phyloP scores from a whole-genome alignment of 2,329 filamentous ascomycete genomes.

The Penicillium sp. region DNA sequence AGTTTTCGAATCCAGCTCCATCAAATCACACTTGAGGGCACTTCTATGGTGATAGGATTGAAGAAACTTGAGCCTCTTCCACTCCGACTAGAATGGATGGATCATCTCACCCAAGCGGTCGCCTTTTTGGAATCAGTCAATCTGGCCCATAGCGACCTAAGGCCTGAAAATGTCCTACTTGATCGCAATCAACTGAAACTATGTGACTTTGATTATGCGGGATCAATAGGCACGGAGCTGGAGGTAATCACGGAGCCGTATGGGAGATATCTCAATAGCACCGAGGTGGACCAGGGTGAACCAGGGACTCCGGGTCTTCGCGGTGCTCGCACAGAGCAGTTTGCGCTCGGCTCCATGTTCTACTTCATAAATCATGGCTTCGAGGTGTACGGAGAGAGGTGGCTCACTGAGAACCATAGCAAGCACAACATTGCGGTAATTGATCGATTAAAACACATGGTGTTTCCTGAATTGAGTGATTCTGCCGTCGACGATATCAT shows the following conservation, averaged over 20 bases:
- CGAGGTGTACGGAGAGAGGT: too few species aligned
- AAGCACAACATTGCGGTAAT: too few species aligned
- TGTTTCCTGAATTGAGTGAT: too few species aligned
- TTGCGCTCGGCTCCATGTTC: too few species aligned
- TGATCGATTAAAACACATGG: too few species aligned
- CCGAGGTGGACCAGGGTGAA: background rate
- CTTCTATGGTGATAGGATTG: too few species aligned
- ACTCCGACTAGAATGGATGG: conserved; percentile 34
- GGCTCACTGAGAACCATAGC: too few species aligned
- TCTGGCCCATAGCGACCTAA: conserved; percentile 34
- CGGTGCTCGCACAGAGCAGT: background rate
- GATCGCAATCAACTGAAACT: conserved; percentile 23
- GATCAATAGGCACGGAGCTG: background rate
- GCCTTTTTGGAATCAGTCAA: conserved; percentile 36
- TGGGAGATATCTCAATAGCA: background rate
- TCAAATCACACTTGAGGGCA: too few species aligned
- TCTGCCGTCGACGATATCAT: too few species aligned
- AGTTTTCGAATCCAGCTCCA: background rate
- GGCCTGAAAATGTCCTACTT: conserved; percentile 34
- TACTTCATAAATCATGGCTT: too few species aligned
- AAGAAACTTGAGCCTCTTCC: conserved; percentile 1
- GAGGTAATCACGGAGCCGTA: background rate
- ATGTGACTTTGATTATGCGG: background rate
- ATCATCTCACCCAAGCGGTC: conserved; percentile 31
- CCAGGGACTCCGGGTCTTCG: too few species aligned